Conservation (phyloP, 148 eudicot species). For the Rhododendron vialii region DNA sequence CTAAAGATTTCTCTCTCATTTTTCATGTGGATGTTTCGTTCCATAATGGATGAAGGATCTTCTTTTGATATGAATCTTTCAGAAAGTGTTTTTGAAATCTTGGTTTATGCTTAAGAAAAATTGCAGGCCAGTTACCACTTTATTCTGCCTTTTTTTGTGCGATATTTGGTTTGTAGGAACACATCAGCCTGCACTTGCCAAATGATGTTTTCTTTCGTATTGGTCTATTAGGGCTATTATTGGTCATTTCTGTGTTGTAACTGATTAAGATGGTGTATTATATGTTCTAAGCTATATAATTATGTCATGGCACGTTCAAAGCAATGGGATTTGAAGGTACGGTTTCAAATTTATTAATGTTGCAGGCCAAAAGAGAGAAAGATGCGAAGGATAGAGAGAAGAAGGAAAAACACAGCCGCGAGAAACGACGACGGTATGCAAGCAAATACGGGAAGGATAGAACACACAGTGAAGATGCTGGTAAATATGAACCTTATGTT, state of each 20-base stretch:
- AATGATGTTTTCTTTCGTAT: neutral
- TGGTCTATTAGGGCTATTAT: neutral
- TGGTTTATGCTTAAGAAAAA: neutral
- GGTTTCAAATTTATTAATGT: neutral
- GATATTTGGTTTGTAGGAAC: neutral
- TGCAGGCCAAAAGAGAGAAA: slow-evolving; percentile 72
- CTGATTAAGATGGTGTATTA: neutral
- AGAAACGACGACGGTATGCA: slow-evolving; percentile 56
- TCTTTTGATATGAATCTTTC: neutral
- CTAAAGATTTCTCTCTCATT: neutral
- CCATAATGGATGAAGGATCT: neutral
- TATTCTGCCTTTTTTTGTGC: neutral
- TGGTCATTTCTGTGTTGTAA: neutral
- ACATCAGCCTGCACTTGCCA: neutral
- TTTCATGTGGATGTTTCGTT: neutral
- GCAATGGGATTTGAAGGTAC: neutral
- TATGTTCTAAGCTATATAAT: neutral
- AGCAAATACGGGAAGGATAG: slow-evolving; percentile 46
- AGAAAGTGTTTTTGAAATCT: neutral
- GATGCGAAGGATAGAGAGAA: slow-evolving; percentile 55
- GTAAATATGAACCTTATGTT: slow-evolving; percentile 27
- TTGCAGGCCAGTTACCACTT: neutral
- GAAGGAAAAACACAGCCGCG: slow-evolving; percentile 56
- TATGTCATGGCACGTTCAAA: neutral
- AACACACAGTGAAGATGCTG: slow-evolving; percentile 44